Base-by-base conservation (phyloP, 495 filamentous ascomycete species). In the Mycothermus thermophilus region DNA sequence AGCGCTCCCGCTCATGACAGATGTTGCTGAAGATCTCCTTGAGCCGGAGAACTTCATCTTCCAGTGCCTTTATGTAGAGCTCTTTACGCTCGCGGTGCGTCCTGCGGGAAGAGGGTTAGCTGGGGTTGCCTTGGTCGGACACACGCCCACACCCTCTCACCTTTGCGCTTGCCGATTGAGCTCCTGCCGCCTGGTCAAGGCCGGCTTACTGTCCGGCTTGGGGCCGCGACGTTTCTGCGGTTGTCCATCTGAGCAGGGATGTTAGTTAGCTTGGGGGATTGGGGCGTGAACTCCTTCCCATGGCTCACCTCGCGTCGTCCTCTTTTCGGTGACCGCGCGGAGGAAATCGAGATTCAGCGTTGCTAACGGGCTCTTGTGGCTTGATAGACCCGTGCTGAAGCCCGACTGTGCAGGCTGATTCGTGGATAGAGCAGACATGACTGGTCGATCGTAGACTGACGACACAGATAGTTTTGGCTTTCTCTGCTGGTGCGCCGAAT, bases 1-100 rank as follows among this genome's bases (percentile, higher is more conserved):
- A 59, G 27, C 60, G 54, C 19, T 79, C 66, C 50, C 80, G 81
- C 49, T 83, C 78, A 39, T 68, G 71, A 8, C 69, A 63, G 29
- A 76, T 63, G 36, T 59, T 67, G 47, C 60, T 69, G 51, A 69
- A 81, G 23, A 71, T 64, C 52, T 79, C 76, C 44, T 70, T 74
- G 30, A 71, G 54, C 33, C 83, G 79, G 14, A 83, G 68, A 6
- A 94, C 77, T 57, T 93, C 83, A 47, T 83, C 78, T 54, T 96
- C 88, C 37, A 96, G 71, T n/a, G 75, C 70, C 55, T 84, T 84
- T 67, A 93, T 88, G 51, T 96, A 95, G 47, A 80, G 72, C 59
- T 95, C 90, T 54, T 96, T 96, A 38, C 90, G 79, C 58, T 97
- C 90, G 30, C 90, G 86, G 60, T 96, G 88, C 16, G 90, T 94